Percentiles rank a stretch among this genome's conserved stretches.
Evolutionary conservation across 257 asterid genomes (phyloP).

Genomic region (Cinchona pubescens): DNA sequence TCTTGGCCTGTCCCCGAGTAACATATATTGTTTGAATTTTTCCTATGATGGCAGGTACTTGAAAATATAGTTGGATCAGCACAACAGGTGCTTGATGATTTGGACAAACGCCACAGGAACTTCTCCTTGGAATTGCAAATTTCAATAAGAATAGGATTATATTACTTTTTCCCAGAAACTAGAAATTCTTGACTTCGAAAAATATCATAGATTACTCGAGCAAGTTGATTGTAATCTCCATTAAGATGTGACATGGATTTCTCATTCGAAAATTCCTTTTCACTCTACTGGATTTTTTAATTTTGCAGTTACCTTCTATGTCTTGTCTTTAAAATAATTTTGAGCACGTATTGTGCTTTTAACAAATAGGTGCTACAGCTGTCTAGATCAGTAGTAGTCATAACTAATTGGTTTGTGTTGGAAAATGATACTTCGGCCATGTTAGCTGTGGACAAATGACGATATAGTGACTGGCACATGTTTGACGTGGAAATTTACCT

Average conservation of each 20-base stretch:
- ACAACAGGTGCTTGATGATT: conserved; percentile 33
- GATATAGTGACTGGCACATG: background rate
- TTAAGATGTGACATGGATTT: background rate
- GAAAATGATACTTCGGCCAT: background rate
- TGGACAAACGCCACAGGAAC: conserved; percentile 33
- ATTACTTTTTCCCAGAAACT: background rate
- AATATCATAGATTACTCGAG: background rate
- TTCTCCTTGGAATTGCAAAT: conserved; percentile 20
- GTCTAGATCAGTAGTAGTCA: background rate
- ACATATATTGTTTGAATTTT: conserved; percentile 9
- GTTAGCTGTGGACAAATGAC: background rate
- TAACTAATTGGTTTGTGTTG: background rate
- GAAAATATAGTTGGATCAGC: conserved; percentile 40
- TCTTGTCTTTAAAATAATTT: background rate
- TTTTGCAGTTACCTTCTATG: background rate
- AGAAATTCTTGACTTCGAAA: background rate
- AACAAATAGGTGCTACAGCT: background rate
- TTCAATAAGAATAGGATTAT: conserved; percentile 14
- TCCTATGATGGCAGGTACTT: conserved; percentile 61
- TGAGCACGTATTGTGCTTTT: background rate
- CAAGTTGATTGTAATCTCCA: background rate
- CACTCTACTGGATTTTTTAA: background rate
- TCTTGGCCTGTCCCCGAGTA: conserved; percentile 3
- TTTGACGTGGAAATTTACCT: background rate
- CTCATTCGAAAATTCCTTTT: background rate